Evolutionary conservation across 768 basidiomycete species (phyloP).

Genomic region (Tulasnella sp.): DNA sequence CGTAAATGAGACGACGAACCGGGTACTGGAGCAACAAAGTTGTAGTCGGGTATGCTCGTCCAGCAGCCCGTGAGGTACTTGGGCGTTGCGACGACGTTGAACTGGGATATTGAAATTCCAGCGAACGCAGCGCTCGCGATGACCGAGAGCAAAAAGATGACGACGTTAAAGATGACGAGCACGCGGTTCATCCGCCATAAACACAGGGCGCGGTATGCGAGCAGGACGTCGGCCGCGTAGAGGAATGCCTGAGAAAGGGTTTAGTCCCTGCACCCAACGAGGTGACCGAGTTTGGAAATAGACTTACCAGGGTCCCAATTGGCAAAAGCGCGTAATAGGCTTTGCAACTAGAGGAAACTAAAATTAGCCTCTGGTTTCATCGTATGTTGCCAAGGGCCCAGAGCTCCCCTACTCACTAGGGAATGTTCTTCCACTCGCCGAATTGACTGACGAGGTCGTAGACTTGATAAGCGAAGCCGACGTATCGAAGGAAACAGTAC

Average conservation of each 20-base stretch:
- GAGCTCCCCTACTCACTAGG: neutral
- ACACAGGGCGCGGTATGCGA: constrained; percentile 23
- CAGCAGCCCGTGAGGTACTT: constrained; percentile 17
- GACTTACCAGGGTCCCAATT: constrained; percentile 21
- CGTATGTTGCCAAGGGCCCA: neutral
- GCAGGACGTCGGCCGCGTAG: constrained; percentile 15
- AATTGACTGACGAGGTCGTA: constrained; percentile 11
- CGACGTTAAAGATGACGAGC: constrained; percentile 13
- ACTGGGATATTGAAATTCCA: constrained; percentile 9
- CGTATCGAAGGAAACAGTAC: constrained; percentile 26
- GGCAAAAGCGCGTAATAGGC: constrained; percentile 14
- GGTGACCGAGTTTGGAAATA: neutral
- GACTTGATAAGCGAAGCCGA: constrained; percentile 15
- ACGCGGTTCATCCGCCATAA: constrained; percentile 25
- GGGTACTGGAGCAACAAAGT: constrained; percentile 14
- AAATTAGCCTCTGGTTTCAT: neutral
- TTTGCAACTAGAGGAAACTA: neutral
- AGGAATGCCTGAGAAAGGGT: constrained; percentile 10
- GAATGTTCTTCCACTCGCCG: neutral
- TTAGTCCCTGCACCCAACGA: neutral
- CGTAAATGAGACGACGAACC: too few relatives aligned
- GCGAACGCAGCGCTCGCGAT: neutral
- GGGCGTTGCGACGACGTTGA: constrained; percentile 1
- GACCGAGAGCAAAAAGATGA: neutral
- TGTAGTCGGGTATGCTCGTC: neutral